These are phyloP conservation scores for Quercus engelmannii DNA, from an alignment of 306 rosid genomes.

Conservation along the genomic window DNA sequence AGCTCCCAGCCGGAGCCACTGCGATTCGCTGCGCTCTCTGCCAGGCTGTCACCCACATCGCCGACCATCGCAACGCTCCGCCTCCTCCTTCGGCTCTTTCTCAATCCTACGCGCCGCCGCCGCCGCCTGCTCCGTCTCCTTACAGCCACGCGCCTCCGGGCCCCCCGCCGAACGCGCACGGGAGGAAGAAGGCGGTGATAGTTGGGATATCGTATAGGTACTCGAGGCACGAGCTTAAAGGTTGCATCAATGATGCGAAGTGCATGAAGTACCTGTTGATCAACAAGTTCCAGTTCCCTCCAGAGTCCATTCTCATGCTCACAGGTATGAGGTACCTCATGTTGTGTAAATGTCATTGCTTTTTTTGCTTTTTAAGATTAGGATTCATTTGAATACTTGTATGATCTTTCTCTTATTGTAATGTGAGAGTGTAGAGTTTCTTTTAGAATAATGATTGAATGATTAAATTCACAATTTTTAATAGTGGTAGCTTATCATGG, in stretches of 20 bases:
- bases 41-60: conserved; percentile 63
- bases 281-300: conserved; percentile 77
- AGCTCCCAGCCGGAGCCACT: conserved; percentile 67
- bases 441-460: too few species aligned
- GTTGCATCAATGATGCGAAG: conserved; percentile 90
- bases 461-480: too few species aligned
- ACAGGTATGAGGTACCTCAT: conserved; percentile 45
- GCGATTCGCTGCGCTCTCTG: conserved; percentile 91
- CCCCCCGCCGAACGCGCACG: conserved; percentile 59
- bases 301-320: conserved; percentile 84
- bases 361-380: neutral
- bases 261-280: conserved; percentile 79
- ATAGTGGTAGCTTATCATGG: too few species aligned
- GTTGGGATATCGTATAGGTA: conserved; percentile 72
- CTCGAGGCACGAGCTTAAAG: conserved; percentile 89
- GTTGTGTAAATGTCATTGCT: neutral
- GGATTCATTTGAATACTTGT: too few species aligned
- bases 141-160: conserved; percentile 65
- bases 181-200: conserved; percentile 91
- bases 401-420: too few species aligned
- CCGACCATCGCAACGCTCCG: conserved; percentile 62
- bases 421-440: too few species aligned
- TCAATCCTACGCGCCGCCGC: conserved; percentile 13
- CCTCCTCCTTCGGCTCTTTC: conserved; percentile 29
- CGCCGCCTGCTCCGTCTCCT: conserved; percentile 43